Base-by-base conservation (phyloP, 768 basidiomycete genomes). In the Leccinum ochraceum region DNA sequence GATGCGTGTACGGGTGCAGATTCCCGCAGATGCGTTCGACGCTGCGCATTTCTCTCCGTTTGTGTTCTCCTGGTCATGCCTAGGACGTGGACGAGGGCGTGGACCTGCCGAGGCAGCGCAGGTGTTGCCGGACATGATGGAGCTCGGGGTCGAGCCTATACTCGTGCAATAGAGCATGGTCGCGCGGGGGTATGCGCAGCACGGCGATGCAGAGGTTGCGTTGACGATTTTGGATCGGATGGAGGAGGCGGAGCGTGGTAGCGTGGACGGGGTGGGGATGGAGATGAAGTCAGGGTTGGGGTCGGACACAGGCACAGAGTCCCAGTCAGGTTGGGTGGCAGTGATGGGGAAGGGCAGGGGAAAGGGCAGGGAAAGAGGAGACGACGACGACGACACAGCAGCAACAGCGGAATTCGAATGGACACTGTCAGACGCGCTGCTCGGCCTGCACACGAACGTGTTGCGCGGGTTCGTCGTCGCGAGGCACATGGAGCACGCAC, bases 11-110 rank as follows among this genome's bases (percentile, higher is more conserved):
- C n/a, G 46, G 16, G 56, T 73, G 30, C 57, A 69, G 13, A 58
- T 76, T 22, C 61, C 66, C 32, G 71, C 65, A 0, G 67, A 73
- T 24, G 62, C 75, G 17, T 62, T 73, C 72, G 78, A 75, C 61
- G 63, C 69, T 34, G 66, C 72, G 36, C 75, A 77, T 61, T 90
- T 89, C 66, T 82, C 77, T 1, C 79, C 84, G 0, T 89, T 89
- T 67, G 70, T 88, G 44, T 69, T 73, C 37, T 69, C 69, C 20
- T 74, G 84, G 64, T 76, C 77, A 54, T 56, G 11, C 13, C 34
- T 34, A 11, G 63, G 5, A 11, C 32, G 11, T 30, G 30, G 30
- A 30, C 30, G 30, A 34, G 32, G 10, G 56, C 67, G 4, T 63
- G 61, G 1, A 34, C 67, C 78, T 1, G 52, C 64, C 6, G 67